Evolutionary conservation across 768 basidiomycete species (phyloP), one percentile per base, ranked within the genome.

Genomic region (Gymnopilus dilepis): DNA sequence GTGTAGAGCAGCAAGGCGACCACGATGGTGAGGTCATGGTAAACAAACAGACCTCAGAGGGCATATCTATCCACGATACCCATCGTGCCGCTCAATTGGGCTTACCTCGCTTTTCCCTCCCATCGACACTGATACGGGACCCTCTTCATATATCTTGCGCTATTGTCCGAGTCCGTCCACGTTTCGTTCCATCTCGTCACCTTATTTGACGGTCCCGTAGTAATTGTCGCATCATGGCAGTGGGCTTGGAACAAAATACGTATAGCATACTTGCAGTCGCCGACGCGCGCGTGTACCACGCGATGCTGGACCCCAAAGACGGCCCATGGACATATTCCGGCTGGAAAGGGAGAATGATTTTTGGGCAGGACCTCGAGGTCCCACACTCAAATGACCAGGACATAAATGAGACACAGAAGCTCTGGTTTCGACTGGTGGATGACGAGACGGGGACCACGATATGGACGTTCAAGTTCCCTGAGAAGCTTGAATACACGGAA

Each of bases 351-450:
- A 83, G 80, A 17, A 76, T 90, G 30, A 80, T 84, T 24, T 88
- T 91, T 61, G 82, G 82, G 28, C 73, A 70, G 58, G 80, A 82
- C 56, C 58, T 67, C 30, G 81, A 80, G 13, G 59, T 61, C 34
- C 71, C 74, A 13, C 72, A 73, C 24, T 78, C 71, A 61, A 65
- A 64, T 21, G 62, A 56, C 24, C 61, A 64, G 37, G 66, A 62
- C 21, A 45, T 64, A n/a, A 70, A 54, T 30, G 72, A 76, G 33
- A 64, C 65, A 13, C 69, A 71, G 53, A 74, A 70, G 52, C 79
- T 83, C 66, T 90, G 88, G 88, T 89, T 90, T 72, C 81, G 86
- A 48, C 82, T 90, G 48, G 75, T 86, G 40, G 87, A 88, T 60
- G 73, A 81, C 58, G 80, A 79, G 54, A 79, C 83, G 2, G 84